Evolutionary conservation across 2,329 filamentous ascomycete species (phyloP).

Genomic region (Monilinia fructicola): DNA sequence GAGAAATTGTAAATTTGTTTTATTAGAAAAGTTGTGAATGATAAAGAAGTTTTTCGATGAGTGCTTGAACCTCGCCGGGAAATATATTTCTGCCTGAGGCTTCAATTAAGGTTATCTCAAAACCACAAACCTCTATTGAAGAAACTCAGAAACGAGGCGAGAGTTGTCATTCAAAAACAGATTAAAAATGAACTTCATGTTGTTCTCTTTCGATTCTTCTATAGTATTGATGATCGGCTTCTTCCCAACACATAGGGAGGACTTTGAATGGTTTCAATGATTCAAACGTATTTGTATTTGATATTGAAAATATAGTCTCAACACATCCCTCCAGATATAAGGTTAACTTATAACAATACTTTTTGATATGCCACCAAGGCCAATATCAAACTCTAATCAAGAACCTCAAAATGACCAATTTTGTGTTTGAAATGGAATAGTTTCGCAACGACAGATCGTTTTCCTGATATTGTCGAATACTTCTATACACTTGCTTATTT

Average conservation of each 20-base stretch:
- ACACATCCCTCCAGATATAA: background rate
- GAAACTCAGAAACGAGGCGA: background rate
- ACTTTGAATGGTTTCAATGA: background rate
- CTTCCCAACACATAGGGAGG: background rate
- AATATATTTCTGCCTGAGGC: conserved; percentile 11
- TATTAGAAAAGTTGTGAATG: background rate
- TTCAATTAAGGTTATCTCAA: background rate
- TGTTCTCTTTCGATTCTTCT: background rate
- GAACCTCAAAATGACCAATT: background rate
- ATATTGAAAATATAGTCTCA: background rate
- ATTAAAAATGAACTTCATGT: background rate
- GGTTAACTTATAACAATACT: no score
- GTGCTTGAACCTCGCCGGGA: background rate
- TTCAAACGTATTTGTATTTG: background rate
- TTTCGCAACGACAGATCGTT: background rate
- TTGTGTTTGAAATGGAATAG: background rate
- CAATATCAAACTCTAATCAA: background rate
- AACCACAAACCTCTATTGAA: background rate
- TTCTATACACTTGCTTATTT: background rate
- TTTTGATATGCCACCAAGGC: background rate
- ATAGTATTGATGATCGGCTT: background rate
- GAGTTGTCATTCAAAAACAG: background rate
- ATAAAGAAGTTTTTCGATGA: background rate
- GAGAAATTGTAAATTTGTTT: background rate
- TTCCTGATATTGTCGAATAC: fast-evolving